Evolutionary conservation across 352 stramenopile species (phyloP), one percentile per base, ranked within the genome.

Genomic region (Pythium utonaiense): DNA sequence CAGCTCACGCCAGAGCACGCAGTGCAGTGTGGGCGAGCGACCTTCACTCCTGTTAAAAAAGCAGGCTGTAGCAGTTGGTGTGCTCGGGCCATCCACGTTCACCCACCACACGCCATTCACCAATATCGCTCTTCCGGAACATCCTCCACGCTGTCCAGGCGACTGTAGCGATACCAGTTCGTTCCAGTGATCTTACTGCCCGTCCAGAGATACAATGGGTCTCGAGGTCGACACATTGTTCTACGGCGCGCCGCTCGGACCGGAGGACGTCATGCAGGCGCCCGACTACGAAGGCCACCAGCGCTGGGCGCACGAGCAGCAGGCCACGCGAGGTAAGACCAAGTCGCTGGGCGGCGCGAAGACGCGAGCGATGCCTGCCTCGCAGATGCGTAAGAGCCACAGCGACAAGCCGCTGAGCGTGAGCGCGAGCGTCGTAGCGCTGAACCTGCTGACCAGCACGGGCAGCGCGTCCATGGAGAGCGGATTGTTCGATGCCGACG

Each of bases 381-480:
- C 40, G 27, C 6, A 42, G 30, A 57, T 74, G 51, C 66, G 66
- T 47, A 70, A 70, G 52, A 74, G 66, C 59, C 54, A 60, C 51
- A 77, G 69, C 33, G 69, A 77, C 52, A 71, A 64, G 57, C 66
- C 66, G 22, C 31, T 71, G 13, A 44, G 25, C 6, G 16, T 53
- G 0, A 40, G 5, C n/a, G 16, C 38, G 7, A 67, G 31, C 27
- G 57, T 50, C 13, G 16, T 19, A 21, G 60, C 42, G 13, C 36
- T 63, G 38, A 63, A 45, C 45, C 22, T 45, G 21, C 33, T 63
- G 21, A 33, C 6, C n/a, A 41, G 41, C n/a, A 50, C 36, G 9
- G 47, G 48, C 55, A 86, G 74, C 47, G 52, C 70, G 33, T 83
- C 63, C 21, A 64, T 74, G 12, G 41, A 75, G 30, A 71, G 79